phyloP scores from a whole-genome alignment of 2,329 filamentous ascomycete genomes.

The Colletotrichum magnum region DNA sequence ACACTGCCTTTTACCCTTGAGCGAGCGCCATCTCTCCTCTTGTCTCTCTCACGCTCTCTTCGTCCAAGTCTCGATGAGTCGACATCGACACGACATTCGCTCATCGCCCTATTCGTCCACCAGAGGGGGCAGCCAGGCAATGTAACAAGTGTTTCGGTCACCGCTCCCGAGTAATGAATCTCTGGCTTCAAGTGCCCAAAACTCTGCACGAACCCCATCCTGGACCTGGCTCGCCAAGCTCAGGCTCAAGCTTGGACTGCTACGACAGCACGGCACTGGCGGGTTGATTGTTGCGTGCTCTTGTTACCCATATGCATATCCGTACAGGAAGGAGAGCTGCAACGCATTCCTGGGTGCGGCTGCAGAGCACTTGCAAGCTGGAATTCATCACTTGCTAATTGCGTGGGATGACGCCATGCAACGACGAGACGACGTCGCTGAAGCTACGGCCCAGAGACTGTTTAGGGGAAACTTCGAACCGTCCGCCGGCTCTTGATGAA shows the following conservation, averaged over 20 bases:
- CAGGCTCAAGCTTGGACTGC: neutral
- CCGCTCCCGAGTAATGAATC: slow-evolving; percentile 34
- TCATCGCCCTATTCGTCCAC: too few species aligned
- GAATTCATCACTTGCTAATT: neutral
- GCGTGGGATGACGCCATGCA: slow-evolving; percentile 6
- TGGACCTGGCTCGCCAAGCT: slow-evolving; percentile 2
- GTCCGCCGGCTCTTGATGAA: slow-evolving; percentile 5
- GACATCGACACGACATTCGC: too few species aligned
- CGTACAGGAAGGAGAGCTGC: too few species aligned
- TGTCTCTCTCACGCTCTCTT: too few species aligned
- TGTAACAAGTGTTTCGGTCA: slow-evolving; percentile 36
- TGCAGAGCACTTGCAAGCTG: neutral
- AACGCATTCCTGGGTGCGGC: too few species aligned
- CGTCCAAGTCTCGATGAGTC: too few species aligned
- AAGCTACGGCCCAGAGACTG: neutral
- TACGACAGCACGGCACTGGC: neutral
- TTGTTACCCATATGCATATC: too few species aligned
- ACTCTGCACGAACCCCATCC: neutral
- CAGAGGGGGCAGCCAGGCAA: slow-evolving; percentile 13
- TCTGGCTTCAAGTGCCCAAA: neutral
- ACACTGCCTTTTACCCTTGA: slow-evolving; percentile 4
- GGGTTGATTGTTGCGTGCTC: too few species aligned
- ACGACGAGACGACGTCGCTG: neutral
- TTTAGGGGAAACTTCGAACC: neutral
- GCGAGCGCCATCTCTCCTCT: slow-evolving; percentile 22